Evolutionary conservation across 2,329 filamentous ascomycete species (phyloP), one percentile per base, ranked within the genome.

Genomic region (Aspergillus thermomutatus): DNA sequence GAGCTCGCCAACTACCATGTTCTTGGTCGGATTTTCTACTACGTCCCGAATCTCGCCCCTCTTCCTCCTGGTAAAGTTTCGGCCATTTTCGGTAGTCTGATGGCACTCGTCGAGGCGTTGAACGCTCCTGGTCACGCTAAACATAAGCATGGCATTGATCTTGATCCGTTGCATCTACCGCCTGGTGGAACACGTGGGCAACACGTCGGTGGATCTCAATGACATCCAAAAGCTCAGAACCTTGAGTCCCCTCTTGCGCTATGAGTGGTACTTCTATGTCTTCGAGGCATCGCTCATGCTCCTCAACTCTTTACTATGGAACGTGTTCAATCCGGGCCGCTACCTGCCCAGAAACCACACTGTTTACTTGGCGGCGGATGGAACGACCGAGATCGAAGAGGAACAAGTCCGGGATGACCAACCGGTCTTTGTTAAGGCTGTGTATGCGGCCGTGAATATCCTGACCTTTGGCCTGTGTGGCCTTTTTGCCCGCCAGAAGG

Each of bases 1-100:
- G 83, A 85, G 52, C 76, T 84, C 3, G 79, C 82, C 54, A 86
- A 87, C 65, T 87, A 87, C 69, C 80, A 85, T 62, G 79, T 86
- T 54, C 79, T 88, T 25, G 81, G 81, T 2, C 80, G 84, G 3
- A 76, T 85, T 11, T 75, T 88, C 21, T 83, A 82, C 68, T 88
- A 87, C 69, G 76, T 85, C 2, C 84, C 84, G 0, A 83, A 86
- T 65, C 77, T 82, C 55, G 78, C 84, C 0, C 84, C 83, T 0
- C 68, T 83, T 31, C 72, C 79, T 41, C 79, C 80, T 0, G 72
- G 75, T 23, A 70, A 75, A 26, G 77, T 81, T 17, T 63, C 82
- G 17, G 75, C 74, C 4, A 79, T 75, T 3, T 83, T 82, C 58
- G 77, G 75, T 14, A 72, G 72, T 34, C 61, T 83, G 41, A 82